Base-by-base conservation (phyloP, 1,284 basidiomycete genomes). In the Phaffia rhodozyma region DNA sequence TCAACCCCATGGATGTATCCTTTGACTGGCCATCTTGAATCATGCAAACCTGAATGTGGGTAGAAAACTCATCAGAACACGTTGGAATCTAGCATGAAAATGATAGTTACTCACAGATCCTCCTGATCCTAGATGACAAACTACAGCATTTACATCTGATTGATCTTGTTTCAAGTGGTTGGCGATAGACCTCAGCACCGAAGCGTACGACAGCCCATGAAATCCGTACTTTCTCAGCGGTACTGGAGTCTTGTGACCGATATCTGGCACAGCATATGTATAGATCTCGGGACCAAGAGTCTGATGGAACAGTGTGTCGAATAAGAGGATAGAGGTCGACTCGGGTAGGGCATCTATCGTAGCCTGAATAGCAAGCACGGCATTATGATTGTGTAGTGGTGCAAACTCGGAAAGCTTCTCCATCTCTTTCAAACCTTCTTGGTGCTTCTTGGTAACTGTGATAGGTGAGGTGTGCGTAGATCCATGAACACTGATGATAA, bases 191-290 rank as follows among this genome's bases (percentile, higher is more conserved):
- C 68, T 63, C 32, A 73, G 60, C 60, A 74, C 72, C 13, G 72
- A 72, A 13, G 71, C 71, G 69, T 78, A 78, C 13, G 72, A 75
- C 7, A 78, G 76, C 4, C 90, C 90, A 70, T 93, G 91, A 75
- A 91, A 91, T 30, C 90, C 90, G 71, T 91, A 92, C 74, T 90
- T 91, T 70, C 83, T 83, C 54, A 92, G 77, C 0, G 87, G 86
- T 65, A 81, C 77, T 3, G 81, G 79, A 49, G 82, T 75, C 62
- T 79, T 76, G 0, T 86, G 84, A 23, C 84, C 74, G 6, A 80
- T 76, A 63, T 81, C 83, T 62, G 86, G 79, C 60, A 92, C 85
- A 0, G 89, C 82, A 71, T 90, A 91, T 56, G 82, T 86, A 59
- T 85, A 82, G 61, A 90, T 83, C 69, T 88, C 84, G 5, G 76